Evolutionary conservation across 2,329 filamentous ascomycete genomes (phyloP).

Genomic region (Fragosphaeria purpurea): DNA sequence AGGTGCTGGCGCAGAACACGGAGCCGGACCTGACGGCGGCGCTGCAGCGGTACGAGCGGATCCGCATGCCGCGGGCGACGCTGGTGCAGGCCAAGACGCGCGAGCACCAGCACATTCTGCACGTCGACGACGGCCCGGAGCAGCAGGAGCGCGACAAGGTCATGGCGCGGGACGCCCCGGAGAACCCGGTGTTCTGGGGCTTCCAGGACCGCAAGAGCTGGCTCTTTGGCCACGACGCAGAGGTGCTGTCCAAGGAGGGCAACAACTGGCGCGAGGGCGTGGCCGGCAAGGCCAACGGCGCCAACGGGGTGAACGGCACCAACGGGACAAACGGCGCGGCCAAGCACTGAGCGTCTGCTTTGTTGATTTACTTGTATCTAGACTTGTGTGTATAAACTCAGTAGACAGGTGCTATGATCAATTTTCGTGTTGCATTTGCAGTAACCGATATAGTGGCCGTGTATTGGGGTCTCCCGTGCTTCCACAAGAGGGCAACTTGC

Average conservation of each 20-base stretch:
- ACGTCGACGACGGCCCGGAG: slow-evolving; percentile 16
- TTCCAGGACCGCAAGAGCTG: slow-evolving; percentile 24
- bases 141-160: slow-evolving; percentile 12
- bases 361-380: too few species aligned
- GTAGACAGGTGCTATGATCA: too few species aligned
- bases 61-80: slow-evolving; percentile 13
- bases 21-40: background rate
- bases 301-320: too few species aligned
- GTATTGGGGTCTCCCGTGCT: too few species aligned
- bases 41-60: slow-evolving; percentile 9
- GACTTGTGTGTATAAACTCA: too few species aligned
- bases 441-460: too few species aligned
- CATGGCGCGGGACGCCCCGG: slow-evolving; percentile 8
- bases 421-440: too few species aligned
- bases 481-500: too few species aligned
- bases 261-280: slow-evolving; percentile 7
- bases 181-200: slow-evolving; percentile 18
- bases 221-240: slow-evolving; percentile 18
- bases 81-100: slow-evolving; percentile 14
- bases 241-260: slow-evolving; percentile 9
- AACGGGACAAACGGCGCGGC: too few species aligned
- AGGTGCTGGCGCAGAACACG: slow-evolving; percentile 7
- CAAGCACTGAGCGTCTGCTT: too few species aligned
- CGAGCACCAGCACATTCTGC: slow-evolving; percentile 16
- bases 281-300: too few species aligned